Evolutionary conservation across 73 alveolate species (phyloP), one percentile per base, ranked within the genome.

Genomic region (Effrenium voratum): DNA sequence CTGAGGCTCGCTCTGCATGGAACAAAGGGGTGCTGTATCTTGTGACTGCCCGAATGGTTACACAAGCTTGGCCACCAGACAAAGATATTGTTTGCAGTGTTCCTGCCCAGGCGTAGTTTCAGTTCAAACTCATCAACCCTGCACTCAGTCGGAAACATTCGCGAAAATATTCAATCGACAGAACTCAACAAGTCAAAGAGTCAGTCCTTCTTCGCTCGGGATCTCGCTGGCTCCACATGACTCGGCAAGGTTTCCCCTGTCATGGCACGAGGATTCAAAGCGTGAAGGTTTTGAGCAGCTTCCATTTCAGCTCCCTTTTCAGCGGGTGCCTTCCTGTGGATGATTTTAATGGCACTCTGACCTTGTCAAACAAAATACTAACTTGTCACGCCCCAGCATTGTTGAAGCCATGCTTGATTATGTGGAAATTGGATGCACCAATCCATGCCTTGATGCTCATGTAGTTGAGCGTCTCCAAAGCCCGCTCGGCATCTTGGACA

Each of bases 211-310:
- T 38, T 22, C 79, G 79, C 32, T 90, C 96, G 30, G 96, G 96
- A 68, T 90, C 96, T 2, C 96, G 77, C 63, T 90, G 96, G 57
- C 96, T 90, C 96, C 96, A 90, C 96, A 90, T 90, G 57, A 90
- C 96, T 10, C 96, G 96, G 59, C 85, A 68, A n/a, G 96, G 96
- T 55, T 90, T 90, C 32, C 96, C 96, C 75, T 45, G 59, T n/a
- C n/a, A n/a, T n/a, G n/a, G n/a, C n/a, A n/a, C n/a, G n/a, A n/a
- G n/a, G n/a, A n/a, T n/a, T n/a, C n/a, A n/a, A n/a, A n/a, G n/a
- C n/a, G n/a, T n/a, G n/a, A n/a, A n/a, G n/a, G n/a, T n/a, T n/a
- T n/a, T n/a, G n/a, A n/a, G n/a, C n/a, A n/a, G n/a, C n/a, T n/a
- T n/a, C n/a, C n/a, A n/a, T n/a, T n/a, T n/a, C n/a, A n/a, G n/a